Evolutionary conservation across 495 filamentous ascomycete species (phyloP), one percentile per base, ranked within the genome.

Genomic region (Chaetomium tenue): DNA sequence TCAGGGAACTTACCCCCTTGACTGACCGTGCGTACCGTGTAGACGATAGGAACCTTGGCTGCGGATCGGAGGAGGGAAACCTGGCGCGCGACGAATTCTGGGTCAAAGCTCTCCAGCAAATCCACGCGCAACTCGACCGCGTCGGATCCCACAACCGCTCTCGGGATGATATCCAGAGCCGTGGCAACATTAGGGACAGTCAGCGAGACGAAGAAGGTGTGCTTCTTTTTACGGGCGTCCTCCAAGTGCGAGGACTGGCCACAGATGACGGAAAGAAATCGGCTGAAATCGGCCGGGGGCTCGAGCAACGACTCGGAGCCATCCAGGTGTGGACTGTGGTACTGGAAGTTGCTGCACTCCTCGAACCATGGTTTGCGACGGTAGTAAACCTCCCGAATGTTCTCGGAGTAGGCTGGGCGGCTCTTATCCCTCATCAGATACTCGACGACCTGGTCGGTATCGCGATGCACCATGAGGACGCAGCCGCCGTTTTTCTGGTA

Each of bases 91-190:
- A 98, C 84, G 64, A 88, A 97, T 61, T 96, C 91, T 0, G 82
- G 82, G 12, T 83, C 75, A 20, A 88, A 86, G 66, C 97, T 92
- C 69, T 90, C 80, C 23, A 99, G 81, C 30, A 99, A 78, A 77
- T 99, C 94, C n/a, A 96, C 91, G 5, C 94, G 86, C 60, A 98
- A 71, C 76, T 99, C 94, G 9, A 98, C 89, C 18, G 95, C 95
- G 76, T 99, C 94, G 15, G 90, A 90, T 12, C 94, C 95, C 54
- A 95, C 86, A 20, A 86, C 87, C 30, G 90, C 88, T 65, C 84
- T 79, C n/a, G 85, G 83, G 55, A 98, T 79, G 55, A 86, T 77
- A 40, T 89, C 82, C 13, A 87, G 71, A 11, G 84, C 83, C 3
- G 82, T 75, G 6, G 83, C 78, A 18, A 98, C 79, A 71, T 89